phyloP scores from a whole-genome alignment of 2,329 filamentous ascomycete genomes.

The Scopulariopsis brevicaulis region DNA sequence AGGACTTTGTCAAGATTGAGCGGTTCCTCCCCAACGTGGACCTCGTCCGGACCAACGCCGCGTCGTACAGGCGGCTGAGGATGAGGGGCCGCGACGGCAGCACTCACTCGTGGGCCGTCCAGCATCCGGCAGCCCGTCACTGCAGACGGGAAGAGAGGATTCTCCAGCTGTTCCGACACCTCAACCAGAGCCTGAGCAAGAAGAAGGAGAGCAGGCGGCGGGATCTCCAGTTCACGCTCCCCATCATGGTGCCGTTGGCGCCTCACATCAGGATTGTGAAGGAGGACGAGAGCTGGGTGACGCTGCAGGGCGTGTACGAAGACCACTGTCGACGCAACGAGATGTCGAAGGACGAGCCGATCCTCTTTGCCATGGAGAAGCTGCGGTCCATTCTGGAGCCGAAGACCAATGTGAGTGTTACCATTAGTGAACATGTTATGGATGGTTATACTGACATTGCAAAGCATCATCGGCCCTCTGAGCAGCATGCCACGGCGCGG shows the following conservation, averaged over 20 bases:
- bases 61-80: constrained; percentile 85
- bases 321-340: constrained; percentile 84
- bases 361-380: constrained; percentile 93
- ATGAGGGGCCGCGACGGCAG: constrained; percentile 97
- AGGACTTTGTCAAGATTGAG: constrained; percentile 95
- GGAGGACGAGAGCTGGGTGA: constrained; percentile 90
- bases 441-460: not conserved
- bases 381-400: constrained; percentile 64
- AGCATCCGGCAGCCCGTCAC: constrained; percentile 86
- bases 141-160: constrained; percentile 92
- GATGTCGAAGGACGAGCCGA: constrained; percentile 88
- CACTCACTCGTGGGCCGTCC: constrained; percentile 91
- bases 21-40: constrained; percentile 94
- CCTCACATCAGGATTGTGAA: constrained; percentile 92
- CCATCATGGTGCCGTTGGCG: constrained; percentile 88
- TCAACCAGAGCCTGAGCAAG: constrained; percentile 84
- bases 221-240: constrained; percentile 92
- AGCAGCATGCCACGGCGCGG: constrained; percentile 61
- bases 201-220: constrained; percentile 91
- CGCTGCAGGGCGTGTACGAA: constrained; percentile 89
- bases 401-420: constrained; percentile 43
- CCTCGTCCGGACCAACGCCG: constrained; percentile 77
- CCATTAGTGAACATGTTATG: not conserved
- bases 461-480: constrained; percentile 20
- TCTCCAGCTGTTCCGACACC: constrained; percentile 89